Base-by-base conservation (phyloP, 441 rosid genomes). In the Manihot esculenta region DNA sequence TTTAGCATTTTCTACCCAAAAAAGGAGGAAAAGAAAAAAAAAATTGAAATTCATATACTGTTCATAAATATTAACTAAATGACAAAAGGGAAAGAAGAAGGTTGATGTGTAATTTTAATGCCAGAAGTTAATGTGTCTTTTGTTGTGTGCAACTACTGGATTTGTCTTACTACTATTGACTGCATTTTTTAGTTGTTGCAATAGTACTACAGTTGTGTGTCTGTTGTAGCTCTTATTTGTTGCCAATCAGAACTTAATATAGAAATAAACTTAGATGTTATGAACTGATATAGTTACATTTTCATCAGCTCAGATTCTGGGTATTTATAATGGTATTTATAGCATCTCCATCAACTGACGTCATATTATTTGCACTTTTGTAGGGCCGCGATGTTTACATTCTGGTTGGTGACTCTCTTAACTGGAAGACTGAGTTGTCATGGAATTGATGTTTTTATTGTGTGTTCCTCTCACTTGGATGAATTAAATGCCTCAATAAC, bases 351-450 rank as follows among this genome's bases (percentile, higher is more conserved):
- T 68, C 15, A 21, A 27, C 27, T 62, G 27, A 54, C 30, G 77
- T 80, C 48, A 71, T 60, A 65, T 69, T 62, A 13, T 75, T 33
- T 44, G 24, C 64, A 54, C 76, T 83, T 83, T 48, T 79, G 87
- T 94, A 95, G 99, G 99, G 99, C 38, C 88, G 97, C 77, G 93
- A 91, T 70, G 96, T 95, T 64, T 95, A 91, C 87, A 91, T 95
- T 83, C 88, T 95, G 97, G 99, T 92, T 73, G 79, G 97, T 86
- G 76, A 66, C 64, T 75, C 75, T 81, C 74, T 68, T 73, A 79
- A 72, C 68, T 81, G 38, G 54, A 73, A 70, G 67, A 17, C 35
- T 18, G 26, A 60, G 44, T 17, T 30, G 48, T 68, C 6, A 17
- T 49, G 21, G 12, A 69, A 62, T 26, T 8, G 5, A 10, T 27